Evolutionary conservation across 73 alveolate genomes (phyloP), one percentile per base, ranked within the genome.

Genomic region (Paramecium sexaurelia): DNA sequence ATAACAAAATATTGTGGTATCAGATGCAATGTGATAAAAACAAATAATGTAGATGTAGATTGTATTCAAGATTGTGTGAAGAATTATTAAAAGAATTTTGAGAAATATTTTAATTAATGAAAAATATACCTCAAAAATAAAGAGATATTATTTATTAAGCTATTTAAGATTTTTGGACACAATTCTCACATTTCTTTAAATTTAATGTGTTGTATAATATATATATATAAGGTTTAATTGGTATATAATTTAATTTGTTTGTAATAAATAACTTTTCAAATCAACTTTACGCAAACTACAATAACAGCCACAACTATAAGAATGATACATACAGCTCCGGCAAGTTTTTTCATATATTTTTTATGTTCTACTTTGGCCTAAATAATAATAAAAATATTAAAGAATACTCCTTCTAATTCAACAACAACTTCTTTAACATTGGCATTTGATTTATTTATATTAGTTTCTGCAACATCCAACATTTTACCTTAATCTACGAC

Each of bases 391-490:
- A 43, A 10, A 43, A 5, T n/a, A 32, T 2, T 7, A 3, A 32
- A n/a, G 0, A 8, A 7, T 75, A 75, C 88, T 75, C 88, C 88
- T 75, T 75, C 88, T 75, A 75, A 35, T 75, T 75, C 88, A n/a
- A 36, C 41, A 36, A 40, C 88, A 6, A 69, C 88, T n/a, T 40
- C 89, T 39, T 75, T 75, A n/a, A 75, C 75, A 75, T 75, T 75
- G 5, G 71, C 7, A 39, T 40, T 75, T n/a, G 89, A 55, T 75
- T 37, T 40, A 75, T 75, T 75, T 4, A 75, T 75, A 39, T 75
- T 75, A 17, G 11, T 43, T 43, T 75, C 89, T 15, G 89, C 89
- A 1, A 37, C 43, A 75, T 75, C 75, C 10, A 75, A 20, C 40
- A 35, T n/a, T 41, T 75, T 75, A 11, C 71, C 89, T 75, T 75